Conservation (phyloP, 305 asterid species). For the Fraxinus sp. region DNA sequence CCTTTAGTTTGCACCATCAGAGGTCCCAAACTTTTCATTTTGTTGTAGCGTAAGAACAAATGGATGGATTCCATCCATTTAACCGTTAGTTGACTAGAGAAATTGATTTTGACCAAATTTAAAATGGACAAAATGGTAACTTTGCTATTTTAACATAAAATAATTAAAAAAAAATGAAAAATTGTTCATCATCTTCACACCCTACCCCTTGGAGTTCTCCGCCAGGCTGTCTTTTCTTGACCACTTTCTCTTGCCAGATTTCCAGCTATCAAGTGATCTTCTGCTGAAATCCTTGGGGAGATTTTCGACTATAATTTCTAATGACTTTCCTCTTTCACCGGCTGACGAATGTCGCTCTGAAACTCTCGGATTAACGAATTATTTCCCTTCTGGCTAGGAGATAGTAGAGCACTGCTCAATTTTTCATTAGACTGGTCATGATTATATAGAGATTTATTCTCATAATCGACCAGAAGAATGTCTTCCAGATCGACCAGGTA, state of each 20-base stretch:
- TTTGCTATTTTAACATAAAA: too few relatives aligned
- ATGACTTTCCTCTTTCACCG: conserved; percentile 41
- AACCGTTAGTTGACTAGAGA: too few relatives aligned
- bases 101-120: too few relatives aligned
- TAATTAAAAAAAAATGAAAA: too few relatives aligned
- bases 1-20: too few relatives aligned
- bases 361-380: conserved; percentile 19
- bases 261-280: conserved; percentile 70
- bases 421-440: conserved; percentile 2
- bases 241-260: conserved; percentile 26
- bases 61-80: too few relatives aligned
- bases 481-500: conserved; percentile 81
- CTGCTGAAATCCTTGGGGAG: conserved; percentile 28
- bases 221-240: neutral
- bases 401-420: neutral
- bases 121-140: too few relatives aligned
- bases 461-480: conserved; percentile 45
- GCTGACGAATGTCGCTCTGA: conserved; percentile 67
- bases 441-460: conserved; percentile 20
- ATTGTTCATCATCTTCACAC: too few relatives aligned
- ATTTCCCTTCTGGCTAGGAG: neutral
- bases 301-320: conserved; percentile 47
- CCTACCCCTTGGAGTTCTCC: neutral
- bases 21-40: too few relatives aligned
- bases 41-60: too few relatives aligned